Percentiles rank a stretch among this genome's conserved stretches.
These are phyloP conservation scores for Penicillium bovifimosum DNA, from an alignment of 495 filamentous ascomycete genomes.

Conservation along the genomic window DNA sequence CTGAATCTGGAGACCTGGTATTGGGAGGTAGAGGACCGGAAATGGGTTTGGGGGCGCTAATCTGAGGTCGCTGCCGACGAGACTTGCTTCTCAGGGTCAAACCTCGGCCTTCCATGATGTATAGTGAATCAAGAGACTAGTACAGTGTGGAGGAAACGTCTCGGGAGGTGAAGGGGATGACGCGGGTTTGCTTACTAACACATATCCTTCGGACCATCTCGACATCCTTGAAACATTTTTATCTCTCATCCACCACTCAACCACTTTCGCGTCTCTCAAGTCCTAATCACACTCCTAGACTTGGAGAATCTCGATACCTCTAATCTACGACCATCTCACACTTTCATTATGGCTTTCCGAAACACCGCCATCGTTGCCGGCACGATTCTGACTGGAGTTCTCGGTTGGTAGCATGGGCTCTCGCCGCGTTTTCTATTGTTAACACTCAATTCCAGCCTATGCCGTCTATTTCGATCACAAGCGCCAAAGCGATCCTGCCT, in stretches of 20 bases:
- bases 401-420: constrained; percentile 52
- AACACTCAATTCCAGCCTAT: constrained; percentile 46
- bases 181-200: constrained; percentile 2
- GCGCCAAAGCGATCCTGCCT: constrained; percentile 78
- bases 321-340: constrained; percentile 21
- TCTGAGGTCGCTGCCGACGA: constrained; percentile 61
- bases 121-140: not conserved
- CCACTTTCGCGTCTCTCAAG: constrained; percentile 6
- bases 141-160: not conserved
- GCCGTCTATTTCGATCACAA: constrained; percentile 94
- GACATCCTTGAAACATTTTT: constrained; percentile 36
- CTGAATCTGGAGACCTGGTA: constrained; percentile 24
- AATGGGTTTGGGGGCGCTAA: constrained; percentile 81
- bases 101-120: constrained; percentile 53
- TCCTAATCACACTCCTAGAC: not conserved
- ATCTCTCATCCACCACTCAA: constrained; percentile 19
- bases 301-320: not conserved
- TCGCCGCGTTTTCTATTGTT: constrained; percentile 3
- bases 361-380: constrained; percentile 41
- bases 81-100: constrained; percentile 88
- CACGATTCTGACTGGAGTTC: constrained; percentile 65
- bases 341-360: constrained; percentile 4
- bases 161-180: constrained; percentile 1
- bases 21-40: constrained; percentile 52
- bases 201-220: constrained; percentile 1